Evolutionary conservation across 768 basidiomycete genomes (phyloP).

Genomic region (Dentipellis sp.): DNA sequence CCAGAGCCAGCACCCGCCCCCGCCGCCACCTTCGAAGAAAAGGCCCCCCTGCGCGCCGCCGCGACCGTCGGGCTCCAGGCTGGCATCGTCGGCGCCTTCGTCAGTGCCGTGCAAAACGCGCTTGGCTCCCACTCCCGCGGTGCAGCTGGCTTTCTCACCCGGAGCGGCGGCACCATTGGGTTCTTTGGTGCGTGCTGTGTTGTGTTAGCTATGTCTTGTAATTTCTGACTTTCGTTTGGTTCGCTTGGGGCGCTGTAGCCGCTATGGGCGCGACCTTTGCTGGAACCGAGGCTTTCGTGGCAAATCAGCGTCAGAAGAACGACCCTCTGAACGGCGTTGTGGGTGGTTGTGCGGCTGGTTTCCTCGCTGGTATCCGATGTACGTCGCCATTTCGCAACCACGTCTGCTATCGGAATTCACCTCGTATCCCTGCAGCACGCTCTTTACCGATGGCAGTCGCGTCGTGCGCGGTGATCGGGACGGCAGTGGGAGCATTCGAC

Average conservation of each 20-base stretch:
- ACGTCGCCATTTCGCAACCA: conserved; percentile 17
- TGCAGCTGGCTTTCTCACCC: conserved; percentile 78
- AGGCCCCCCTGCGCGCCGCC: conserved; percentile 46
- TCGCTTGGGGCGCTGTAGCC: conserved; percentile 33
- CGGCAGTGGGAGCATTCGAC: conserved; percentile 73
- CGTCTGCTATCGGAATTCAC: neutral
- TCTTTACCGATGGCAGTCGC: conserved; percentile 78
- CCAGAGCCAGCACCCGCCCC: conserved; percentile 1
- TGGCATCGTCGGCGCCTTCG: conserved; percentile 55
- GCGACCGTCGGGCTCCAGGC: conserved; percentile 53
- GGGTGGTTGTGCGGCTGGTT: conserved; percentile 90
- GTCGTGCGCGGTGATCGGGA: conserved; percentile 71
- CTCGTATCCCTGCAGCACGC: conserved; percentile 41
- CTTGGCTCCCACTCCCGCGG: conserved; percentile 68
- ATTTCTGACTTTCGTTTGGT: neutral
- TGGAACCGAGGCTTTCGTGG: conserved; percentile 69
- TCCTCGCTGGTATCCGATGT: conserved; percentile 84
- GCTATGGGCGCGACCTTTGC: conserved; percentile 87
- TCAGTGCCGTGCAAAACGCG: conserved; percentile 74
- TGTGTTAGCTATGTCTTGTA: neutral
- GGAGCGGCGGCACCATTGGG: conserved; percentile 84
- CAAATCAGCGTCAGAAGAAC: conserved; percentile 70
- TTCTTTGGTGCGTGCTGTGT: conserved; percentile 57
- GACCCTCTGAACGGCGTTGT: conserved; percentile 78
- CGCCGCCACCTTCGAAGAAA: conserved; percentile 33